These are phyloP conservation scores for Lyophyllum atratum DNA, from an alignment of 768 basidiomycete genomes.

Conservation along the genomic window DNA sequence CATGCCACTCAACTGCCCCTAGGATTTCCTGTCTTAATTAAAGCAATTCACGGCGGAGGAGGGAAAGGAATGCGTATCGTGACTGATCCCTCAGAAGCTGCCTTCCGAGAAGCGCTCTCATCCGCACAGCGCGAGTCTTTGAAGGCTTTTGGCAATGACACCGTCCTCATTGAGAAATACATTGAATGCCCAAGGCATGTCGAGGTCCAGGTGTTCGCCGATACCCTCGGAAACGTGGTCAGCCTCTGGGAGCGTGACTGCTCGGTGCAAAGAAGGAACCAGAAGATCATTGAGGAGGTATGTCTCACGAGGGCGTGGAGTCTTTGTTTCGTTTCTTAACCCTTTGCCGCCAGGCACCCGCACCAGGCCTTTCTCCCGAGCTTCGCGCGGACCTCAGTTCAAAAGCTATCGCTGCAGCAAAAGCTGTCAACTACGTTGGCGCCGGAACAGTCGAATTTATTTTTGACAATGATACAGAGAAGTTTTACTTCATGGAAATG, in stretches of 20 bases:
- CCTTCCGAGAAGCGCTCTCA: slow-evolving; percentile 78
- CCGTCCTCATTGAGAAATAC: slow-evolving; percentile 88
- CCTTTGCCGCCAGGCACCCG: slow-evolving; percentile 67
- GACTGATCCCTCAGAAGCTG: slow-evolving; percentile 49
- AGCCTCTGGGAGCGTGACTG: slow-evolving; percentile 97
- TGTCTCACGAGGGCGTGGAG: slow-evolving; percentile 1
- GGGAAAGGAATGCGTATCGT: slow-evolving; percentile 96
- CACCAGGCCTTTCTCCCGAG: slow-evolving; percentile 81
- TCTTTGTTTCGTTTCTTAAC: slow-evolving; percentile 1
- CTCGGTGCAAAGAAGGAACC: slow-evolving; percentile 88
- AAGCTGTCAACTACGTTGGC: slow-evolving; percentile 88
- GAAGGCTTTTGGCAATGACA: slow-evolving; percentile 86
- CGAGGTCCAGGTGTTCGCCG: slow-evolving; percentile 95
- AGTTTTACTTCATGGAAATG: slow-evolving; percentile 98
- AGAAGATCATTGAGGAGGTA: slow-evolving; percentile 94
- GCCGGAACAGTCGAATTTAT: slow-evolving; percentile 98
- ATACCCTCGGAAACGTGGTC: slow-evolving; percentile 76
- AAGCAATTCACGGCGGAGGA: slow-evolving; percentile 95
- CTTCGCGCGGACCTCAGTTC: slow-evolving; percentile 78
- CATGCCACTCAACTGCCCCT: neutral
- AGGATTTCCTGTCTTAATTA: slow-evolving; percentile 93
- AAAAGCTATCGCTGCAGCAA: slow-evolving; percentile 92
- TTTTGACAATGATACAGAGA: slow-evolving; percentile 85
- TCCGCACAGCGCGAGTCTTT: slow-evolving; percentile 89
- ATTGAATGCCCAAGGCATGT: slow-evolving; percentile 87